Evolutionary conservation across 2,329 filamentous ascomycete genomes (phyloP).

Genomic region (Fusarium marasasianum): DNA sequence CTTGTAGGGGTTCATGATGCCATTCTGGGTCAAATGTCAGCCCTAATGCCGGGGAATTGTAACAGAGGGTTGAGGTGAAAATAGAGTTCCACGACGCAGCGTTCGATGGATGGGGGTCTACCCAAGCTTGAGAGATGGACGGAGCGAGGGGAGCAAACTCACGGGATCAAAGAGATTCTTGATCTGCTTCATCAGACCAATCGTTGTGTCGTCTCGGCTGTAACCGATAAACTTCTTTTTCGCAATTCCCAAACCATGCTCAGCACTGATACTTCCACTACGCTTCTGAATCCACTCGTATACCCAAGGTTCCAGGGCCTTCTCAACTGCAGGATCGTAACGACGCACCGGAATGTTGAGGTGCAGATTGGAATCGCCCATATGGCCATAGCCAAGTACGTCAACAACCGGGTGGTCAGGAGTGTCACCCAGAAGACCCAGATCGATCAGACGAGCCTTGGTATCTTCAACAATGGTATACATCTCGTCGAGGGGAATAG

Average conservation of each 20-base stretch:
- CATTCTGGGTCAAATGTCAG: slow-evolving; percentile 70
- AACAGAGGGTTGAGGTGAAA: background rate
- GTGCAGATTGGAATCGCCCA: slow-evolving; percentile 97
- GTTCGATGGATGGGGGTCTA: slow-evolving; percentile 11
- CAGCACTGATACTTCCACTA: slow-evolving; percentile 93
- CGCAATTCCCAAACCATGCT: slow-evolving; percentile 91
- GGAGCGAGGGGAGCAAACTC: slow-evolving; percentile 52
- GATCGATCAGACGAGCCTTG: slow-evolving; percentile 73
- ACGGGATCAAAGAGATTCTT: slow-evolving; percentile 96
- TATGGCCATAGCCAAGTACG: slow-evolving; percentile 97
- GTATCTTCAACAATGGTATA: slow-evolving; percentile 91
- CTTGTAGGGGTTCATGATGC: slow-evolving; percentile 99
- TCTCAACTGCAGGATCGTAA: slow-evolving; percentile 89
- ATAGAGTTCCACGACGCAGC: background rate
- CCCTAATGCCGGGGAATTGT: slow-evolving; percentile 20
- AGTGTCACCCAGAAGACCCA: slow-evolving; percentile 80
- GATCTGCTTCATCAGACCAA: slow-evolving; percentile 92
- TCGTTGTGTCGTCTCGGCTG: slow-evolving; percentile 86
- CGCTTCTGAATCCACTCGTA: slow-evolving; percentile 95
- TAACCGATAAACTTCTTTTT: slow-evolving; percentile 98
- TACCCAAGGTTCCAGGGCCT: slow-evolving; percentile 89
- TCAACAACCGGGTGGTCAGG: slow-evolving; percentile 82
- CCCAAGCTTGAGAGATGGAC: background rate
- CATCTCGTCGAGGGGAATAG: slow-evolving; percentile 87
- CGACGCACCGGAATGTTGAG: slow-evolving; percentile 85